A percentile compares a stretch with the other conserved stretches of the same genome.
Evolutionary conservation across 129 eudicot genomes (phyloP).

Genomic region (Erigeron canadensis): DNA sequence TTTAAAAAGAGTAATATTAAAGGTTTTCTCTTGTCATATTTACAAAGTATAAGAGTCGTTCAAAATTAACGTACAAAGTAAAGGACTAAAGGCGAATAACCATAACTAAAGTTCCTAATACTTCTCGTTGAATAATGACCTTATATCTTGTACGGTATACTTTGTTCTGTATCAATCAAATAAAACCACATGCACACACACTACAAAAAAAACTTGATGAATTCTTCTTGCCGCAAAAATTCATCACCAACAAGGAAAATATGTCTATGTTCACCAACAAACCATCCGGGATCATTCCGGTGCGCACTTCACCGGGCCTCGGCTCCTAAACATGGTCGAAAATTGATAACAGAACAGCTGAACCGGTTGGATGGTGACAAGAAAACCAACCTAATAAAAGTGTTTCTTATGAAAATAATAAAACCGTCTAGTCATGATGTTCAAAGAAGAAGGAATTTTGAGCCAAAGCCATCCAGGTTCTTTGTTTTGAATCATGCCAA

Average conservation of each 20-base stretch:
- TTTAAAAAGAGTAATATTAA: no score
- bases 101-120: slow-evolving; percentile 20
- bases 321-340: slow-evolving; percentile 10
- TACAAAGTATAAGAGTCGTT: no score
- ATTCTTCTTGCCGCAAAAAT: slow-evolving; percentile 20
- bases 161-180: slow-evolving; percentile 27
- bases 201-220: slow-evolving; percentile 26
- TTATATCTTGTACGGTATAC: slow-evolving; percentile 8
- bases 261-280: slow-evolving; percentile 71
- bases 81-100: slow-evolving; percentile 5
- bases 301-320: slow-evolving; percentile 51
- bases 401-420: slow-evolving; percentile 48
- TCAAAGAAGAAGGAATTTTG: slow-evolving; percentile 39
- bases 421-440: slow-evolving; percentile 50
- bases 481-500: slow-evolving; percentile 17
- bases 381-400: slow-evolving; percentile 41
- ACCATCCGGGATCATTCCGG: slow-evolving; percentile 68
- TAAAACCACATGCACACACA: slow-evolving; percentile 31
- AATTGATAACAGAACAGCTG: slow-evolving; percentile 21
- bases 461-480: slow-evolving; percentile 51
- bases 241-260: slow-evolving; percentile 31
- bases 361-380: slow-evolving; percentile 19
- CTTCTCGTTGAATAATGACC: slow-evolving; percentile 26
- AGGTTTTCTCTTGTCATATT: no score
- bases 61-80: background rate